Percentiles rank a stretch among this genome's conserved stretches.
Conservation (phyloP, 352 stramenopile species). For the Phytopythium kandeliae region DNA sequence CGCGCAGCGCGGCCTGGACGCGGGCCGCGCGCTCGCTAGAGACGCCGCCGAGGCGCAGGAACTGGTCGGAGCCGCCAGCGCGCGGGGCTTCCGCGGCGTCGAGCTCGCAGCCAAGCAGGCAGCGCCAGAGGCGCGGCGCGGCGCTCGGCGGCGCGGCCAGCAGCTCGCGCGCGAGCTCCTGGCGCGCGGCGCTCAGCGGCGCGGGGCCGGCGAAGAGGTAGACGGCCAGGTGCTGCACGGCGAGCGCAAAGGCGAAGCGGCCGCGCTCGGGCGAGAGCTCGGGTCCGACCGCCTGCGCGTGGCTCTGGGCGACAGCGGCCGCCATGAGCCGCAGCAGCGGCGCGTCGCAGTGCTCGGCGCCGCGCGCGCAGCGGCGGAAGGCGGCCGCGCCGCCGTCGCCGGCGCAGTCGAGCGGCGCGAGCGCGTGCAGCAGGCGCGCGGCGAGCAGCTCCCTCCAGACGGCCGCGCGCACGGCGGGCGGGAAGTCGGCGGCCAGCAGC, state of each 20-base stretch:
- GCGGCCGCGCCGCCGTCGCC: constrained; percentile 15
- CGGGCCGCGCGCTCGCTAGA: constrained; percentile 7
- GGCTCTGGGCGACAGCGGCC: constrained; percentile 30
- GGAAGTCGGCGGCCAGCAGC: constrained; percentile 52
- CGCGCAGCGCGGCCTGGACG: constrained; percentile 19
- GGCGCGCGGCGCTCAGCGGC: constrained; percentile 35
- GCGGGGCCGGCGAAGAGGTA: constrained; percentile 42
- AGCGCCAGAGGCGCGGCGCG: constrained; percentile 31
- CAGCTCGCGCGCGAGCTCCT: constrained; percentile 43
- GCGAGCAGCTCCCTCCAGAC: constrained; percentile 69
- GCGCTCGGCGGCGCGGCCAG: constrained; percentile 12
- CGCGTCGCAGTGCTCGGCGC: constrained; percentile 23
- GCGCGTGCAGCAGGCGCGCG: constrained; percentile 41
- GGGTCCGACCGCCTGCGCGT: too few relatives aligned
- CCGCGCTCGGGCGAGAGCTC: constrained; percentile 23
- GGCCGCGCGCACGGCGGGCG: constrained; percentile 43
- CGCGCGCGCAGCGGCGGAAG: constrained; percentile 29
- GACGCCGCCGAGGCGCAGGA: constrained; percentile 10
- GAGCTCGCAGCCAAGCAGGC: constrained; percentile 46
- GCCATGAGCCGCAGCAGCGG: constrained; percentile 45
- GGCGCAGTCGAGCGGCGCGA: constrained; percentile 26
- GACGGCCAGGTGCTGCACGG: constrained; percentile 46
- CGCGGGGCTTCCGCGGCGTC: not conserved
- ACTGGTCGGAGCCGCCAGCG: not conserved
- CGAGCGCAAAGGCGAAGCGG: constrained; percentile 49